These are phyloP conservation scores for Penicillium sclerotigenum DNA, from an alignment of 2,329 filamentous ascomycete genomes.

Conservation along the genomic window DNA sequence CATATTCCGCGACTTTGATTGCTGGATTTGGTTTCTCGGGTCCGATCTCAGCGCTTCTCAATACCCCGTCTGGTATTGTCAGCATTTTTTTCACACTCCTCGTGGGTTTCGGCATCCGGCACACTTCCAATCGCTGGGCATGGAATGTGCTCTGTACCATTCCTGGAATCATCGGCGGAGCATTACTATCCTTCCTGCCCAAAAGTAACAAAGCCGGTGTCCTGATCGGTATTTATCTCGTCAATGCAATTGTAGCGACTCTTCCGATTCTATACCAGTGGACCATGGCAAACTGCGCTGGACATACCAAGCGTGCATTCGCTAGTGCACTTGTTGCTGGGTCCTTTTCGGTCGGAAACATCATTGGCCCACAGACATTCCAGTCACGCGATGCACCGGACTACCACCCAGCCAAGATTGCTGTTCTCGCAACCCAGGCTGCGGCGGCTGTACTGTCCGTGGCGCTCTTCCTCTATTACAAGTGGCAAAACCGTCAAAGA, in stretches of 20 bases:
- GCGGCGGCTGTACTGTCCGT: conserved; percentile 30
- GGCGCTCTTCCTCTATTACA: conserved; percentile 30
- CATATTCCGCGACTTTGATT: conserved; percentile 45
- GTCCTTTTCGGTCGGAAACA: conserved; percentile 47
- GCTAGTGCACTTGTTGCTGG: conserved; percentile 47
- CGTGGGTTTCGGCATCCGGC: conserved; percentile 41
- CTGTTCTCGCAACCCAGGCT: conserved; percentile 40
- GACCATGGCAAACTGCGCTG: conserved; percentile 49
- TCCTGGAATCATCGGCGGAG: conserved; percentile 48
- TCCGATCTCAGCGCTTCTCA: conserved; percentile 45
- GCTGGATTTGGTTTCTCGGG: conserved; percentile 43
- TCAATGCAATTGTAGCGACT: conserved; percentile 44
- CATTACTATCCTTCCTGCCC: conserved; percentile 36
- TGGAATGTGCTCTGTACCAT: conserved; percentile 46
- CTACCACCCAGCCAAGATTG: conserved; percentile 43
- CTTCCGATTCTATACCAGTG: conserved; percentile 48
- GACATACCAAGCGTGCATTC: conserved; percentile 51
- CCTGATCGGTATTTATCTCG: conserved; percentile 47
- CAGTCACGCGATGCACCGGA: conserved; percentile 44
- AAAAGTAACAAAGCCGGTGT: conserved; percentile 42
- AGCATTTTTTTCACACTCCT: conserved; percentile 43
- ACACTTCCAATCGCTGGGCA: conserved; percentile 40
- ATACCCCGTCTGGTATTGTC: conserved; percentile 45
- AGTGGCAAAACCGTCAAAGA: conserved; percentile 32
- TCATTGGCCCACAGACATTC: conserved; percentile 48